Conservation (phyloP, 1,284 basidiomycete species). For the Cryptococcus sp. region DNA sequence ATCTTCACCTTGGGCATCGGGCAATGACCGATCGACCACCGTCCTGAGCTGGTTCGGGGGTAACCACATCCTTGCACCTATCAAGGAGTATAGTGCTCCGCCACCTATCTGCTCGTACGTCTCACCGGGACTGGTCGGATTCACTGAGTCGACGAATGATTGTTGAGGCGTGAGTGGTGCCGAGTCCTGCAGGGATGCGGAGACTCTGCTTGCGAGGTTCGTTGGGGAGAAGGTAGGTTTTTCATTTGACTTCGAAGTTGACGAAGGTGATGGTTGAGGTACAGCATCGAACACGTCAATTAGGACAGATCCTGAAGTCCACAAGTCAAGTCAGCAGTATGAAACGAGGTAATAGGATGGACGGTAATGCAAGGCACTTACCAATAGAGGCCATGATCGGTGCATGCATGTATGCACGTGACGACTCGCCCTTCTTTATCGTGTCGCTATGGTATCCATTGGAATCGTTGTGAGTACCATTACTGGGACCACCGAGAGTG, state of each 20-base stretch:
- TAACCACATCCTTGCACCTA: slow-evolving; percentile 44
- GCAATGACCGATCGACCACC: slow-evolving; percentile 29
- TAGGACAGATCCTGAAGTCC: slow-evolving; percentile 32
- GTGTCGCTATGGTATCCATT: no score
- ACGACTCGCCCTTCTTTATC: no score
- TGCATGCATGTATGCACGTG: not conserved
- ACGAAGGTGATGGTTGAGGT: no score
- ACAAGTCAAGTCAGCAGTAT: no score
- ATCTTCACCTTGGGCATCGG: slow-evolving; percentile 8
- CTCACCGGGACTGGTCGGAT: slow-evolving; percentile 9
- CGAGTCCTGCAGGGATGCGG: no score
- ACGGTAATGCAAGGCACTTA: slow-evolving; percentile 13
- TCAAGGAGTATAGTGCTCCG: slow-evolving; percentile 41
- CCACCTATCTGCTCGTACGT: slow-evolving; percentile 37
- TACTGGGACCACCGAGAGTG: no score
- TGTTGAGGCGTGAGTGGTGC: slow-evolving; percentile 23
- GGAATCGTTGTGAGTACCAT: no score
- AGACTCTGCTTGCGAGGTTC: not conserved
- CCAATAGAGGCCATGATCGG: slow-evolving; percentile 37
- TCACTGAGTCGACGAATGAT: slow-evolving; percentile 16
- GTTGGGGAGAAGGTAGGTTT: no score
- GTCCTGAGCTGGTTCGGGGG: slow-evolving; percentile 24
- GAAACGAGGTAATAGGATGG: not conserved
- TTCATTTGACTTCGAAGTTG: no score
- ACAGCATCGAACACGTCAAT: slow-evolving; percentile 37